Evolutionary conservation across 108 stramenopile genomes (phyloP).

Genomic region (Pseudonitzschia pungens): DNA sequence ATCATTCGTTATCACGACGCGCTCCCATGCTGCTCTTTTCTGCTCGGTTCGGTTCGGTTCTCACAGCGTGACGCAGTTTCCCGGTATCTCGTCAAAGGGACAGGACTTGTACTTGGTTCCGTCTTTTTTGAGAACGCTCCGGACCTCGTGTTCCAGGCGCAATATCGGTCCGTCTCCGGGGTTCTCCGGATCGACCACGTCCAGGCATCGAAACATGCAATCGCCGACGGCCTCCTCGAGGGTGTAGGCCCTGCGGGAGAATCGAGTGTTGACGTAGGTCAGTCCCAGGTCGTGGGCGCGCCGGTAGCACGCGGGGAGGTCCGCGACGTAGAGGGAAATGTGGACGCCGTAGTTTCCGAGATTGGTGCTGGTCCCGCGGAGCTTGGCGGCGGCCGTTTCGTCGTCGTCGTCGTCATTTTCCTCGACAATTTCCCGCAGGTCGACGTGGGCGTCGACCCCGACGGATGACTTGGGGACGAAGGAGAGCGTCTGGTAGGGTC

Average conservation of each 20-base stretch:
- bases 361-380: constrained; percentile 7
- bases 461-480: constrained; percentile 50
- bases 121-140: constrained; percentile 55
- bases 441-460: constrained; percentile 42
- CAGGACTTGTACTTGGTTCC: constrained; percentile 74
- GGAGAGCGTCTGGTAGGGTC: constrained; percentile 64
- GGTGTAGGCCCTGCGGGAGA: constrained; percentile 34
- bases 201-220: constrained; percentile 64
- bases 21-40: too few species aligned
- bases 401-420: constrained; percentile 21
- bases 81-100: constrained; percentile 52
- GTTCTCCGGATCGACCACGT: constrained; percentile 59
- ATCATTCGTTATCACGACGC: too few species aligned
- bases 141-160: constrained; percentile 64
- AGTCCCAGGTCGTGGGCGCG: constrained; percentile 36
- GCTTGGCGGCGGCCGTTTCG: constrained; percentile 26
- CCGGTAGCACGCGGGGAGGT: constrained; percentile 43
- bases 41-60: too few species aligned
- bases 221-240: constrained; percentile 31
- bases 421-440: constrained; percentile 39
- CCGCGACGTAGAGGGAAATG: constrained; percentile 53
- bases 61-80: constrained; percentile 1
- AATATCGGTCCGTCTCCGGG: constrained; percentile 54
- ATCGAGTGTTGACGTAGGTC: constrained; percentile 54
- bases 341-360: constrained; percentile 53